A percentile compares a stretch with the other conserved stretches of the same genome.
These are phyloP conservation scores for Xylaria sp. DNA, from an alignment of 2,329 filamentous ascomycete species.

Conservation along the genomic window DNA sequence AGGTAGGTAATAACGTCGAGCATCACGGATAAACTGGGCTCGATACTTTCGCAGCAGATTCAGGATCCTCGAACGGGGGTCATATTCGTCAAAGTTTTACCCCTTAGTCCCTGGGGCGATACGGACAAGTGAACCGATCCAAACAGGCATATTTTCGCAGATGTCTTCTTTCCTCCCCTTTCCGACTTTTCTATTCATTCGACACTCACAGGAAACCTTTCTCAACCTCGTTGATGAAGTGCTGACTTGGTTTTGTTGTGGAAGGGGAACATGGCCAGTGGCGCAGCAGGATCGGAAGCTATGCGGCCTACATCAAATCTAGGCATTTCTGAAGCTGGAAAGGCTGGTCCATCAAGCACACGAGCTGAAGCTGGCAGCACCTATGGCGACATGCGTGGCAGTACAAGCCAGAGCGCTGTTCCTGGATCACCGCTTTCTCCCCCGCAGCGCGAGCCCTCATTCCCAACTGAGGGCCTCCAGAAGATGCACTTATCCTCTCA, in stretches of 20 bases:
- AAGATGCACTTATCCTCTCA: slow-evolving; percentile 49
- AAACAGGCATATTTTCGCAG: neutral
- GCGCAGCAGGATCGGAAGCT: slow-evolving; percentile 18
- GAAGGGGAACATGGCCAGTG: slow-evolving; percentile 31
- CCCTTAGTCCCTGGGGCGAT: neutral
- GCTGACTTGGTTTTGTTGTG: slow-evolving; percentile 25
- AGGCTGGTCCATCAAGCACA: slow-evolving; percentile 16
- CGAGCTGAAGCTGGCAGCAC: slow-evolving; percentile 17
- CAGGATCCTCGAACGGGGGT: slow-evolving; percentile 5
- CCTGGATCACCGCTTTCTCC: slow-evolving; percentile 20
- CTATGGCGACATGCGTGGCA: slow-evolving; percentile 16
- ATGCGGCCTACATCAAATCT: slow-evolving; percentile 7
- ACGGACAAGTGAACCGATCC: neutral
- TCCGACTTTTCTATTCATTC: neutral
- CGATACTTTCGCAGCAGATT: slow-evolving; percentile 26
- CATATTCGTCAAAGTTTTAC: neutral
- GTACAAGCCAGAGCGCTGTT: slow-evolving; percentile 5
- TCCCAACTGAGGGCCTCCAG: slow-evolving; percentile 36
- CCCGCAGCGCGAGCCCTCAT: slow-evolving; percentile 33
- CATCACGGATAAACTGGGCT: slow-evolving; percentile 18
- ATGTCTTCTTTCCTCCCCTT: neutral
- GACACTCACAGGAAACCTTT: neutral
- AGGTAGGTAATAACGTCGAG: slow-evolving; percentile 25
- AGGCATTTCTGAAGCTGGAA: slow-evolving; percentile 7
- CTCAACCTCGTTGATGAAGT: neutral